A percentile compares a stretch with the other conserved stretches of the same genome.
Evolutionary conservation across 768 basidiomycete genomes (phyloP).

Genomic region (Terana coerulea): DNA sequence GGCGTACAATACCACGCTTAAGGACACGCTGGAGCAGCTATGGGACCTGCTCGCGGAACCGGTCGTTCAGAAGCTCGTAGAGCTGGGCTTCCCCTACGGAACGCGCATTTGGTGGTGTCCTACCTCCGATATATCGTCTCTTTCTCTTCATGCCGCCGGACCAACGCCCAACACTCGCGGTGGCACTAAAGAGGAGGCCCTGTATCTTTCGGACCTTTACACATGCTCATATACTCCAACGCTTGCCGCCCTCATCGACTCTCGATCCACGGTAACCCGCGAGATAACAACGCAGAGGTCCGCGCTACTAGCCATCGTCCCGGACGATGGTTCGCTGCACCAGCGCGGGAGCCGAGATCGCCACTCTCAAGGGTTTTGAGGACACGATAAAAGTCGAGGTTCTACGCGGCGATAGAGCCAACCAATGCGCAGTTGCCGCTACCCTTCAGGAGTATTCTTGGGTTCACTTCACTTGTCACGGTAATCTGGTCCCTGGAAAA

Average conservation of each 20-base stretch:
- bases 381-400: neutral
- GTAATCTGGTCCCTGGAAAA: slow-evolving; percentile 15
- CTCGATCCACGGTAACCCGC: neutral
- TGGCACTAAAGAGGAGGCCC: neutral
- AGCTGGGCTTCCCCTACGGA: neutral
- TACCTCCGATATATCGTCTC: neutral
- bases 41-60: slow-evolving; percentile 2
- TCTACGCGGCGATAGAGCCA: neutral
- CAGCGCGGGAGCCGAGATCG: neutral
- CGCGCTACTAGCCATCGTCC: neutral
- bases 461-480: slow-evolving; percentile 27
- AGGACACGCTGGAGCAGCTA: no score
- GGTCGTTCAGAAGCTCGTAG: neutral
- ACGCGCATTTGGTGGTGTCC: slow-evolving; percentile 1
- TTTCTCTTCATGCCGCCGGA: no score
- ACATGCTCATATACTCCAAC: no score
- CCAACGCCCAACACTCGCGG: slow-evolving; percentile 5
- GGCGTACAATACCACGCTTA: no score
- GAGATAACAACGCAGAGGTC: neutral
- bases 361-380: neutral
- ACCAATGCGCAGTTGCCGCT: slow-evolving; percentile 4
- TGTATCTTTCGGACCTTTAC: slow-evolving; percentile 21
- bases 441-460: slow-evolving; percentile 9
- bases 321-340: no score
- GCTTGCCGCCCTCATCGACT: no score